Base-by-base conservation (phyloP, 768 basidiomycete genomes). In the Coprinopsis cinerea region DNA sequence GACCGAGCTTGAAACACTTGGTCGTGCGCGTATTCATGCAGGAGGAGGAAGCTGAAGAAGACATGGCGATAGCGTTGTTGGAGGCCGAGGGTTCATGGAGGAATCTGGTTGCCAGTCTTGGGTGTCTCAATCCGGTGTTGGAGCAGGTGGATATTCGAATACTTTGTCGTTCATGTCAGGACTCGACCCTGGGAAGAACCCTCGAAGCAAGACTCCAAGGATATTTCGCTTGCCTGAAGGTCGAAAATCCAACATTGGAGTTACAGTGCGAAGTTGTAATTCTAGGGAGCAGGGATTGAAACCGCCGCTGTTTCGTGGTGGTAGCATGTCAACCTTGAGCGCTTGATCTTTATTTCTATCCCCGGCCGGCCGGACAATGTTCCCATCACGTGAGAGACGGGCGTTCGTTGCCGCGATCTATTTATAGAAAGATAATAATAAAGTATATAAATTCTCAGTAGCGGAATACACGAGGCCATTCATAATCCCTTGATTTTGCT, bases 401-500 rank as follows among this genome's bases (percentile, higher is more conserved):
- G n/a, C n/a, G n/a, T n/a, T n/a, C n/a, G n/a, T n/a, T n/a, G n/a
- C n/a, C n/a, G n/a, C n/a, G n/a, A n/a, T n/a, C n/a, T n/a, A n/a
- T n/a, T n/a, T n/a, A n/a, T n/a, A n/a, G n/a, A n/a, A n/a, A n/a
- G n/a, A n/a, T n/a, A n/a, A n/a, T n/a, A n/a, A n/a, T n/a, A n/a
- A n/a, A n/a, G n/a, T n/a, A n/a, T n/a, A n/a, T n/a, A n/a, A n/a
- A n/a, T n/a, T n/a, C n/a, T n/a, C n/a, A n/a, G n/a, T n/a, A n/a
- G n/a, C n/a, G n/a, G n/a, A n/a, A n/a, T n/a, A n/a, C n/a, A n/a
- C n/a, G n/a, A n/a, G n/a, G n/a, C 23, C 24, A 28, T 15, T 28
- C 36, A 24, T 48, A 39, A 40, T n/a, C 37, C 14, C 36, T 22
- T 39, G 17, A 26, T 26, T 48, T 25, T 48, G 36, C 47, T 27